Evolutionary conservation across 139 green algal genomes (phyloP), one percentile per base, ranked within the genome.

Genomic region (Axilococcus clingmanii): DNA sequence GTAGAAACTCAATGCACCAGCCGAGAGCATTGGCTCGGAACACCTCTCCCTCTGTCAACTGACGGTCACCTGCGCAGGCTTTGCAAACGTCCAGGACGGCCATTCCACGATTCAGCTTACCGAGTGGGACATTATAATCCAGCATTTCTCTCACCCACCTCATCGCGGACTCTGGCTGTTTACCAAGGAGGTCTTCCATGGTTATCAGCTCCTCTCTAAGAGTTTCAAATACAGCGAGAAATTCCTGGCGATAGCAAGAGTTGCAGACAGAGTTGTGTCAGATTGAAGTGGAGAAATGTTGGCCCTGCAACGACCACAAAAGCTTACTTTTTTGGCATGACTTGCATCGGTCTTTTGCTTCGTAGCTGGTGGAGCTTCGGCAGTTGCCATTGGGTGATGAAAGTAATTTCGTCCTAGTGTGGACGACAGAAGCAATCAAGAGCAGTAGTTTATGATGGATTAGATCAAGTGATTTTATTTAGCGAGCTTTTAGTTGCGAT

Each of bases 1-100:
- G 92, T 38, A 94, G 69, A 75, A 81, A 94, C 63, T 98, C 91
- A 55, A 98, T 96, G 77, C 91, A 98, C 91, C 91, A 98, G 33
- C 91, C 91, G 19, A 96, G 51, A 2, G 73, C 59, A 36, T 87
- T 81, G 11, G 91, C 88, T 20, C 75, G 58, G 59, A 89, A 82
- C 4, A 80, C 41, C 24, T 94, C 74, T 17, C 86, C 75, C 19
- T 76, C 52, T 1, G 37, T 65, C 22, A 88, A 23, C 48, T 80
- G 40, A 9, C 48, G 20, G 15, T 46, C n/a, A 23, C 23, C 6
- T 2, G 4, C 44, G 24, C 3, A 17, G 7, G 79, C 64, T 9
- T 36, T 44, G 23, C 93, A 47, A 4, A 80, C 69, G 52, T 99
- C 89, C 25, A 87, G 72, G 23, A 99, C 92, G 5, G 92, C 86